Evolutionary conservation across 2,329 filamentous ascomycete species (phyloP), one percentile per base, ranked within the genome.

Genomic region (Beauveria rudraprayagi): DNA sequence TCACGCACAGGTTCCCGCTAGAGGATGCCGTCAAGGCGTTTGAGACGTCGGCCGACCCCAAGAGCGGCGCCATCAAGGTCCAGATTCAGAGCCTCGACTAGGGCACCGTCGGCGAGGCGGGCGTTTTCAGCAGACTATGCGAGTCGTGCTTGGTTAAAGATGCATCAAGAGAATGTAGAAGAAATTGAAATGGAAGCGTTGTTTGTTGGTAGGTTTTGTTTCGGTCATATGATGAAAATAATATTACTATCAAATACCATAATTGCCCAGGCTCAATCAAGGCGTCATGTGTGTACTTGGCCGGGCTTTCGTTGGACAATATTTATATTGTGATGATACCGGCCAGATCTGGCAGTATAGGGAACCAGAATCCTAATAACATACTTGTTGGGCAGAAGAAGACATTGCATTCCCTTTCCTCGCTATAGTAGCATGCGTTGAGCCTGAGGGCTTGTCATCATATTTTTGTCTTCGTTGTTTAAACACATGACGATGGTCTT

Each of bases 1-100:
- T 97, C 54, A 97, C 93, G 46, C 93, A 97, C 78, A 83, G 91
- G 19, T 97, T 89, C 77, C 79, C 82, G 65, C 77, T 97, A 43
- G 92, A 96, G 77, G 88, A 97, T 72, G 92, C 92, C 0, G 75
- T 94, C 30, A 84, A 93, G 76, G 93, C 93, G 8, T 97, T 97
- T 74, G 86, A 92, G 77, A 94, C 90, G 46, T 91, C 92, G 22
- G 85, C 89, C 8, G 86, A 97, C 75, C 88, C 91, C 44, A 92
- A 89, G 80, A 96, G 90, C 56, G 92, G 93, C 7, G 91, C 92
- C n/a, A 97, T 97, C 76, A 97, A 97, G 82, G 92, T 97, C 63
- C 89, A 92, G 82, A 97, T 97, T 70, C 91, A 92, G 80, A 91
- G 84, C 69, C 66, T 83, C 65, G 82, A 84, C 10, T 83, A 75